phyloP scores from a whole-genome alignment of 2,329 filamentous ascomycete genomes.

The Fusarium penzigii region DNA sequence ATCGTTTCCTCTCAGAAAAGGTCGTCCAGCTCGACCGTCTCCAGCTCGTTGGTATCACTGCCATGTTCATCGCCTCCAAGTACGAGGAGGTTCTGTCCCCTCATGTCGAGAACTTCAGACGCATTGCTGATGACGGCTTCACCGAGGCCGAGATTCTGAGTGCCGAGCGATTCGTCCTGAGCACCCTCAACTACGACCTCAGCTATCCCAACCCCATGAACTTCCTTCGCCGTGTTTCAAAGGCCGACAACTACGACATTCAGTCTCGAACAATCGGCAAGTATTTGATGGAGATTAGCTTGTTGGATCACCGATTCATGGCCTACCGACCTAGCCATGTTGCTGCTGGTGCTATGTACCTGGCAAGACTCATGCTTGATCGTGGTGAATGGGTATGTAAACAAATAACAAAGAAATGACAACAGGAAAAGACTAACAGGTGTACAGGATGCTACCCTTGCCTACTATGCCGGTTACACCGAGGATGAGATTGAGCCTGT shows the following conservation, averaged over 20 bases:
- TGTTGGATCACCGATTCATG: slow-evolving; percentile 94
- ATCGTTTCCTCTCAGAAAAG: slow-evolving; percentile 94
- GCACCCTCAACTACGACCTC: slow-evolving; percentile 90
- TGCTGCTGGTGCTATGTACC: slow-evolving; percentile 91
- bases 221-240: slow-evolving; percentile 96
- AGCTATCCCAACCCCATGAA: slow-evolving; percentile 99
- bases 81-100: slow-evolving; percentile 98
- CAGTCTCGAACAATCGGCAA: slow-evolving; percentile 96
- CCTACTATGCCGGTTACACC: slow-evolving; percentile 89
- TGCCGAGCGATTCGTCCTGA: slow-evolving; percentile 93
- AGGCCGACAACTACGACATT: slow-evolving; percentile 99
- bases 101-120: slow-evolving; percentile 94
- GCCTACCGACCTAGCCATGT: slow-evolving; percentile 84
- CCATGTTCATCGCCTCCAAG: slow-evolving; percentile 99
- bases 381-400: slow-evolving; percentile 83
- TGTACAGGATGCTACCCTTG: slow-evolving; percentile 73
- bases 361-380: slow-evolving; percentile 86
- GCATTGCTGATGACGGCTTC: slow-evolving; percentile 96
- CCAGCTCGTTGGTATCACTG: slow-evolving; percentile 94
- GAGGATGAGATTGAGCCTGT: slow-evolving; percentile 93
- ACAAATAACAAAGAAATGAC: neutral
- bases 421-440: slow-evolving; percentile 32
- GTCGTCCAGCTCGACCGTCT: slow-evolving; percentile 94
- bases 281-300: slow-evolving; percentile 95
- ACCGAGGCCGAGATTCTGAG: slow-evolving; percentile 92